Percentiles rank a stretch among this genome's conserved stretches.
phyloP scores from a whole-genome alignment of 805 yeast species.

The Pichia exigua region DNA sequence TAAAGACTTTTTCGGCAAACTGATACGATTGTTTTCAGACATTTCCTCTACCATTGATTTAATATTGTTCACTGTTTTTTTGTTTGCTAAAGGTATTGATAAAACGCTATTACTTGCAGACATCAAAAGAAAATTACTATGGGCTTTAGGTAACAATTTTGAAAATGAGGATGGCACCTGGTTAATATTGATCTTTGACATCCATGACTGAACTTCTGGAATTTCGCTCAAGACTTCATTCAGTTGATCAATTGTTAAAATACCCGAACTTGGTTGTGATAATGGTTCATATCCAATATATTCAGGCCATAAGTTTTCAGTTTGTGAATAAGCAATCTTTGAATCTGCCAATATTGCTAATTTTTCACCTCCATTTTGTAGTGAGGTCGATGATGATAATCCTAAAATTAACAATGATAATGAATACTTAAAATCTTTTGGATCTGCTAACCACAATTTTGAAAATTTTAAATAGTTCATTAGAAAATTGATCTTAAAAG shows the following conservation, averaged over 20 bases:
- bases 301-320: conserved; percentile 16
- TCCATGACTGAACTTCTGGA: background rate
- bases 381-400: conserved; percentile 4
- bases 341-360: conserved; percentile 5
- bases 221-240: background rate
- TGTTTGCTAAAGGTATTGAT: conserved; percentile 1
- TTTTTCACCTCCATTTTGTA: background rate
- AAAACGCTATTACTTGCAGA: conserved; percentile 8
- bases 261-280: background rate
- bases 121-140: background rate
- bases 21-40: background rate
- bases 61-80: background rate
- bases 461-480: conserved; percentile 18
- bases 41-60: background rate
- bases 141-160: conserved; percentile 1
- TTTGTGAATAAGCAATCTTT: conserved; percentile 10
- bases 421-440: conserved; percentile 15
- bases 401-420: conserved; percentile 14
- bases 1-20: background rate
- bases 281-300: conserved; percentile 4
- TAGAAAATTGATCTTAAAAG: conserved; percentile 20
- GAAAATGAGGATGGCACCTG: background rate
- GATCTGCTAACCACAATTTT: conserved; percentile 15
- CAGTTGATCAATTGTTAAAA: conserved; percentile 1
- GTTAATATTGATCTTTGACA: background rate